Conservation (phyloP, 176 grass and related monocot genomes). For the Juncus inflexus region DNA sequence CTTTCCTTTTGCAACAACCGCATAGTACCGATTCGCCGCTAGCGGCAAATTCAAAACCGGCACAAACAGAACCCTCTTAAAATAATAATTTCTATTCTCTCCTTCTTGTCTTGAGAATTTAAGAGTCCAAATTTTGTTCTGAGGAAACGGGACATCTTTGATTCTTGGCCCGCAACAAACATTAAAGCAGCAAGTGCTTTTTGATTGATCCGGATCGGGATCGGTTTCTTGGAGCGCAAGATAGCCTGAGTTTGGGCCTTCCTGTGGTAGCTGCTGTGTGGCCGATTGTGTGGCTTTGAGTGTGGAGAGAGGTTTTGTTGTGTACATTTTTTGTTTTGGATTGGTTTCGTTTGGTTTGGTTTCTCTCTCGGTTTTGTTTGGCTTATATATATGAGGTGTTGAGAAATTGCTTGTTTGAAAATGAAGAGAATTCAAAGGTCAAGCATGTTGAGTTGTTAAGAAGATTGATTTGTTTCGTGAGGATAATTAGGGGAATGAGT, state of each 20-base stretch:
- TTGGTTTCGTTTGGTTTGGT: too few species aligned
- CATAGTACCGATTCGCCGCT: conserved; percentile 51
- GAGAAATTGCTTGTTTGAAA: too few species aligned
- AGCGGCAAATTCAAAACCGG: conserved; percentile 46
- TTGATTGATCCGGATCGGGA: conserved; percentile 15
- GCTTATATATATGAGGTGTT: too few species aligned
- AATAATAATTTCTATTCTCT: conserved; percentile 19
- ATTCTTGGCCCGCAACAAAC: conserved; percentile 28
- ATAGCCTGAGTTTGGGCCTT: conserved; percentile 39
- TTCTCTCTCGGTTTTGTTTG: too few species aligned
- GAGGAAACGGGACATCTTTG: conserved; percentile 45
- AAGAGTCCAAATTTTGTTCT: conserved; percentile 42
- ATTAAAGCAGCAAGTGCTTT: conserved; percentile 30
- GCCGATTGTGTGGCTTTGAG: conserved; percentile 37
- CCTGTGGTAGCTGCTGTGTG: conserved; percentile 21
- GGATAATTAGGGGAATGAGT: too few species aligned
- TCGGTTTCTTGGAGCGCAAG: conserved; percentile 38
- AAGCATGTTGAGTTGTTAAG: too few species aligned
- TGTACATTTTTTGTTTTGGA: conserved; percentile 38
- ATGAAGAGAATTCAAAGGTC: too few species aligned
- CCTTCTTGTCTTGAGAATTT: conserved; percentile 21
- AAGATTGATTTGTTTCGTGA: too few species aligned
- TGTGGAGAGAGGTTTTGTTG: conserved; percentile 36
- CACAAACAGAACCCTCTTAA: conserved; percentile 49
- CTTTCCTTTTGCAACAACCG: conserved; percentile 33